phyloP scores from a whole-genome alignment of 306 rosid species.

The Cicer chorassanicum region DNA sequence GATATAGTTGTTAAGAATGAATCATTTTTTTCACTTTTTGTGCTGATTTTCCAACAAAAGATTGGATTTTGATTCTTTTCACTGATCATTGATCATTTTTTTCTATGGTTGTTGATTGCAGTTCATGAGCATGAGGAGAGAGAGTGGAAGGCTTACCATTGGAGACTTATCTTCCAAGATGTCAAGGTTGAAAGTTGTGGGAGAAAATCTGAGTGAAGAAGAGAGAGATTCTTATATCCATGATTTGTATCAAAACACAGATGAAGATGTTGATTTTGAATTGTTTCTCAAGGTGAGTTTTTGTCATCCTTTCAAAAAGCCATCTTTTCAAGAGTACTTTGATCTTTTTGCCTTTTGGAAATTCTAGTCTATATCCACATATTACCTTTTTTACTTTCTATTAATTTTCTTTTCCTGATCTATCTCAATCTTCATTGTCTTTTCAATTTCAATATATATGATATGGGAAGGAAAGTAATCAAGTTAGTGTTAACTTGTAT shows the following conservation, averaged over 20 bases:
- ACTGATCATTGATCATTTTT: conserved; percentile 7
- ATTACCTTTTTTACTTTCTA: background rate
- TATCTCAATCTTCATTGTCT: conserved; percentile 29
- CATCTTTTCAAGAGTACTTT: conserved; percentile 14
- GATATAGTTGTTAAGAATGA: background rate
- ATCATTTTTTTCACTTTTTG: background rate
- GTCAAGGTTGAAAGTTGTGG: conserved; percentile 83
- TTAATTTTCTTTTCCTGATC: conserved; percentile 2
- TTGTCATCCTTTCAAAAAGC: conserved; percentile 13
- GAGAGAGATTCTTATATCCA: conserved; percentile 81
- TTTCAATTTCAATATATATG: conserved; percentile 3
- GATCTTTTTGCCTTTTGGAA: conserved; percentile 41
- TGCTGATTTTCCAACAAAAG: background rate
- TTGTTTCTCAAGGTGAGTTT: conserved; percentile 79
- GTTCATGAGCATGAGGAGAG: conserved; percentile 53
- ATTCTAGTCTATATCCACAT: conserved; percentile 22
- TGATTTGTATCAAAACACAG: conserved; percentile 67
- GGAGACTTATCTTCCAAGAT: conserved; percentile 85
- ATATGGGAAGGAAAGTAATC: background rate
- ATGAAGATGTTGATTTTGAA: conserved; percentile 87
- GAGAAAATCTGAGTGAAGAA: conserved; percentile 84
- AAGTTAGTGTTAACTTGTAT: background rate
- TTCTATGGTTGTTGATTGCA: conserved; percentile 8
- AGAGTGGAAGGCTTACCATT: conserved; percentile 69
- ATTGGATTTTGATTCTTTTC: background rate